A percentile compares a stretch with the other conserved stretches of the same genome.
phyloP scores from a whole-genome alignment of 768 basidiomycete species.

The Ramaria sp. region DNA sequence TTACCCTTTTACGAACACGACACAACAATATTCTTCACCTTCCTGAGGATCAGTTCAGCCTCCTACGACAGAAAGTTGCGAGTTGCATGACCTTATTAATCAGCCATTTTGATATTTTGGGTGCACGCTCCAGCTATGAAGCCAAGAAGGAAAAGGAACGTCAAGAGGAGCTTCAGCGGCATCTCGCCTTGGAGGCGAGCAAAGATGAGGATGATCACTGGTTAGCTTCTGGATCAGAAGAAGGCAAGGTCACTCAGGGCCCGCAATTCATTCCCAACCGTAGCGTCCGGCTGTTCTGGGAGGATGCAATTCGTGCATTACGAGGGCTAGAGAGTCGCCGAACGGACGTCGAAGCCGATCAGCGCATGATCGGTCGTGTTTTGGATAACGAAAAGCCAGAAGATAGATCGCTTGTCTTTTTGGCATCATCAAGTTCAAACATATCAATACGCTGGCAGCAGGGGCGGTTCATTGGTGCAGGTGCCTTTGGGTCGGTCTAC shows the following conservation, averaged over 20 bases:
- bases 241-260: neutral
- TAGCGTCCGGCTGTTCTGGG: conserved; percentile 67
- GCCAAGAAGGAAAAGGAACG: conserved; percentile 85
- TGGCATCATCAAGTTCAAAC: conserved; percentile 92
- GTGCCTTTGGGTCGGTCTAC: conserved; percentile 99
- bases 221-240: neutral
- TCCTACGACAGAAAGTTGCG: conserved; percentile 84
- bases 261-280: conserved; percentile 17
- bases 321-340: conserved; percentile 57
- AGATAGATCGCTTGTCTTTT: conserved; percentile 86
- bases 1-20: conserved; percentile 77
- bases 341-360: conserved; percentile 45
- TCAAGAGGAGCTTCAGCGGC: conserved; percentile 49
- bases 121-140: conserved; percentile 80
- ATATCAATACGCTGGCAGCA: conserved; percentile 98
- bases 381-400: conserved; percentile 89
- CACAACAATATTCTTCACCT: conserved; percentile 85
- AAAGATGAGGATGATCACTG: conserved; percentile 37
- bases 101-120: conserved; percentile 95
- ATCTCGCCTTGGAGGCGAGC: conserved; percentile 38
- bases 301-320: conserved; percentile 50
- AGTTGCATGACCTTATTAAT: conserved; percentile 96
- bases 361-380: conserved; percentile 79
- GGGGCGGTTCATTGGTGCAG: conserved; percentile 95
- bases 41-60: conserved; percentile 79